phyloP scores from a whole-genome alignment of 495 filamentous ascomycete genomes.

The Geoglossum glabrum region DNA sequence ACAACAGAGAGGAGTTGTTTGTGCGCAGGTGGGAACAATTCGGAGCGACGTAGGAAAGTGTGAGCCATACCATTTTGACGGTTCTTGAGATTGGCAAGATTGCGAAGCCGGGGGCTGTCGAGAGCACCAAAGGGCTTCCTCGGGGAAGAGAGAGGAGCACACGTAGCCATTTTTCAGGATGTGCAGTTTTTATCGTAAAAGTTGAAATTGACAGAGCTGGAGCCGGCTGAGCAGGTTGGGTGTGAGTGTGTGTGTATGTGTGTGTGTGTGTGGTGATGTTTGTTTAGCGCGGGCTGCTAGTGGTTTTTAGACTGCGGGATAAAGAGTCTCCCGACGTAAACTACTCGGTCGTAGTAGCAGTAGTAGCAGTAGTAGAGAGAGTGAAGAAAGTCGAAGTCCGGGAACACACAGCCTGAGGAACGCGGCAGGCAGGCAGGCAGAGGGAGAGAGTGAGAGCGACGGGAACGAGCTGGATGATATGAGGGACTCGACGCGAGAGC shows the following conservation, averaged over 20 bases:
- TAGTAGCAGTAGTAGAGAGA: not conserved
- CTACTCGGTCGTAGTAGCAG: not conserved
- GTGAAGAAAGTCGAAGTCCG: not conserved
- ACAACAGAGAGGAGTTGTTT: not conserved
- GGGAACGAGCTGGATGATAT: not conserved
- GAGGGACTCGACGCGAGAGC: not conserved
- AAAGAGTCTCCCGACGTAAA: not conserved
- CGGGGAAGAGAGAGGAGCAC: not conserved
- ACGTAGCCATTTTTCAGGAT: slow-evolving; percentile 3
- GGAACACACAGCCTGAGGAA: not conserved
- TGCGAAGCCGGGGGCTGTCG: slow-evolving; percentile 23
- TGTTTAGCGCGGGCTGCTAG: no score
- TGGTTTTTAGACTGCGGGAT: not conserved
- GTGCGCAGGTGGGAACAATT: not conserved
- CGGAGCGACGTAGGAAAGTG: slow-evolving; percentile 2
- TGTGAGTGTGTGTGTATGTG: not conserved
- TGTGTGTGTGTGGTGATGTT: not conserved
- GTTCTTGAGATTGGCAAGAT: slow-evolving; percentile 32
- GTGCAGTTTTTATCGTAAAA: not conserved
- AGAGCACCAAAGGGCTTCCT: slow-evolving; percentile 26
- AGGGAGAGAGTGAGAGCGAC: not conserved
- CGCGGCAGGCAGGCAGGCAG: not conserved
- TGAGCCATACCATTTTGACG: slow-evolving; percentile 31
- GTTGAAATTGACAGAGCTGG: not conserved
- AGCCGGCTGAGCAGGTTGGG: not conserved